phyloP scores from a whole-genome alignment of 805 yeast genomes.

The Nakazawaea wyomingensis region DNA sequence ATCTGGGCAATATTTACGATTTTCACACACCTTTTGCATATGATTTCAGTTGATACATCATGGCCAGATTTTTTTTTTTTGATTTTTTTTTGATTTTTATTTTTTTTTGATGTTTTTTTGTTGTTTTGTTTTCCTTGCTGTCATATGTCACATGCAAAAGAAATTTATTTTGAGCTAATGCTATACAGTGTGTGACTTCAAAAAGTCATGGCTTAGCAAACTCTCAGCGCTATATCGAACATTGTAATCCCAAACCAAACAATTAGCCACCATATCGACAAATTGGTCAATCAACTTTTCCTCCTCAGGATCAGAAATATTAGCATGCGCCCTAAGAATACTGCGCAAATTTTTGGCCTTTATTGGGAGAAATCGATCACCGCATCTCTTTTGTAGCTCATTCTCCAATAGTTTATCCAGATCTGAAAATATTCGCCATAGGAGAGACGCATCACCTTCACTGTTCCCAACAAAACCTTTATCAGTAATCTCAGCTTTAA shows the following conservation, averaged over 20 bases:
- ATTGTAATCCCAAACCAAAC: conserved; percentile 32
- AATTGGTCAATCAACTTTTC: conserved; percentile 17
- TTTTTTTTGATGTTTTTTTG: no score
- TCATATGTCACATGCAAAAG: neutral
- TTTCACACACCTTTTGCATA: no score
- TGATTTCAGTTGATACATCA: no score
- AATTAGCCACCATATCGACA: conserved; percentile 22
- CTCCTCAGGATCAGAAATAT: conserved; percentile 6
- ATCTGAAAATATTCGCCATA: conserved; percentile 31
- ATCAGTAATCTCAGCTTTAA: conserved; percentile 32
- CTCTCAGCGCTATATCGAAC: conserved; percentile 25
- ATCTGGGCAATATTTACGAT: no score
- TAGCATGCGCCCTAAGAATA: conserved; percentile 16
- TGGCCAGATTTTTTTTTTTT: no score
- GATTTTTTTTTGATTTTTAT: no score
- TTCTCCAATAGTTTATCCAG: conserved; percentile 22
- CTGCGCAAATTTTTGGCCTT: conserved; percentile 17
- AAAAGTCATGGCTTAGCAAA: conserved; percentile 25
- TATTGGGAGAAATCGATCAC: conserved; percentile 15
- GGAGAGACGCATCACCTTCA: conserved; percentile 23
- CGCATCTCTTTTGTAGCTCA: conserved; percentile 16
- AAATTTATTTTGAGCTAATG: conserved; percentile 6
- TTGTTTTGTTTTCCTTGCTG: neutral
- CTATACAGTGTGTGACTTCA: no score
- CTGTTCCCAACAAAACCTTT: conserved; percentile 29